phyloP scores from a whole-genome alignment of 768 basidiomycete genomes.

The Mycena galericulata region DNA sequence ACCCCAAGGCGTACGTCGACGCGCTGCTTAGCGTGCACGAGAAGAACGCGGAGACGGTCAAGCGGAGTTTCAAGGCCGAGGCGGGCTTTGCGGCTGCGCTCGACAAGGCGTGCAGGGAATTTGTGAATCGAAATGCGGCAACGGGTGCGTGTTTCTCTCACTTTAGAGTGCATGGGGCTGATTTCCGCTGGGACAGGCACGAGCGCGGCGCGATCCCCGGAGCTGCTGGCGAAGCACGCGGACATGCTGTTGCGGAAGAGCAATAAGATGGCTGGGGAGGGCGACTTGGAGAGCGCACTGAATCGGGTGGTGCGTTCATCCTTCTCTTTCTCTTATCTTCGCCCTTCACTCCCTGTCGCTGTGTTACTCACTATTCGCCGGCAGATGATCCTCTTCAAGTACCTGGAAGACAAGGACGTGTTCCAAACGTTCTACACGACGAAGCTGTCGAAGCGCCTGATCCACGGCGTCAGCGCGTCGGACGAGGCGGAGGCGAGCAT shows the following conservation, averaged over 20 bases:
- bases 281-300: slow-evolving; percentile 88
- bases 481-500: slow-evolving; percentile 98
- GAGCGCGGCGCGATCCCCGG: slow-evolving; percentile 82
- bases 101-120: slow-evolving; percentile 95
- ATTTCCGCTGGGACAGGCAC: slow-evolving; percentile 10
- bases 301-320: slow-evolving; percentile 83
- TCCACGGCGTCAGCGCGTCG: slow-evolving; percentile 90
- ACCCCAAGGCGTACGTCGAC: slow-evolving; percentile 95
- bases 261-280: slow-evolving; percentile 94
- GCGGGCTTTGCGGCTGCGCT: slow-evolving; percentile 93
- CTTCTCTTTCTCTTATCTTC: neutral
- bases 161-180: neutral
- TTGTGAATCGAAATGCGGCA: slow-evolving; percentile 93
- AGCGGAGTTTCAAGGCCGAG: slow-evolving; percentile 90
- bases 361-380: too few species aligned
- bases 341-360: slow-evolving; percentile 38
- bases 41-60: slow-evolving; percentile 91
- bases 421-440: slow-evolving; percentile 99
- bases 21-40: slow-evolving; percentile 92
- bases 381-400: slow-evolving; percentile 98
- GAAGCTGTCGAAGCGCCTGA: slow-evolving; percentile 92
- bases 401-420: slow-evolving; percentile 98
- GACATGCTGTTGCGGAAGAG: slow-evolving; percentile 92
- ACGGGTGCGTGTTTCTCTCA: slow-evolving; percentile 69
- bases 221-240: slow-evolving; percentile 93